Base-by-base conservation (phyloP, 345 rosid genomes). In the Citropsis articulata region DNA sequence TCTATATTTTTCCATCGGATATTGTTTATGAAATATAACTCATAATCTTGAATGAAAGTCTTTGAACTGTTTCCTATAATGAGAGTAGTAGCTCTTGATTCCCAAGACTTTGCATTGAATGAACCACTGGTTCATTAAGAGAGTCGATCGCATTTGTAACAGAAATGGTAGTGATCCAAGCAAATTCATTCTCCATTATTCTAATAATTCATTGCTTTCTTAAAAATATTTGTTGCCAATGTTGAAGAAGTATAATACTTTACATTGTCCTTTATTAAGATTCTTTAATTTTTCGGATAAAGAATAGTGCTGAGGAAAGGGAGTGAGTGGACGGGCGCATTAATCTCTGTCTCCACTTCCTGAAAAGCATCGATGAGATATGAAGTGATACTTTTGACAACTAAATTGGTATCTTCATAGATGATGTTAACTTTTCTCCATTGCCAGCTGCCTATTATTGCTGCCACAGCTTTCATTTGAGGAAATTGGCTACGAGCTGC, bases 361-460 rank as follows among this genome's bases (percentile, higher is more conserved):
- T 30, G 80, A 40, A 81, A 84, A 38, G 82, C 77, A 7, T 64
- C n/a, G 2, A 81, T 36, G 3, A 78, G 78, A 71, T 55, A 60
- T 4, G 77, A 80, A 33, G 75, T n/a, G 13, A 48, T 59, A 33
- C 71, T 38, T 12, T 21, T 48, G n/a, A 53, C 21, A 68, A 66
- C 77, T 4, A 50, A 66, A 60, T 45, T 36, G n/a, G 24, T 25
- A 42, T 85, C 84, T 78, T 85, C 83, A n/a, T 85, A 81, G 24
- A 83, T 78, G 68, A 81, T 45, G 25, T 76, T 83, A 30, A 81
- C 86, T 66, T 66, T 81, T 36, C 72, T 56, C 86, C 88, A 83
- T 50, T 63, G 40, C 71, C 80, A 83, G 21, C 80, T 75, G 35
- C 48, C 73, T 25, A 85, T 38, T 6, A 85, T 72, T 14, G 79